These are phyloP conservation scores for Irineochytrium annulatum DNA, from an alignment of 192 early-diverging fungal species.

Conservation along the genomic window DNA sequence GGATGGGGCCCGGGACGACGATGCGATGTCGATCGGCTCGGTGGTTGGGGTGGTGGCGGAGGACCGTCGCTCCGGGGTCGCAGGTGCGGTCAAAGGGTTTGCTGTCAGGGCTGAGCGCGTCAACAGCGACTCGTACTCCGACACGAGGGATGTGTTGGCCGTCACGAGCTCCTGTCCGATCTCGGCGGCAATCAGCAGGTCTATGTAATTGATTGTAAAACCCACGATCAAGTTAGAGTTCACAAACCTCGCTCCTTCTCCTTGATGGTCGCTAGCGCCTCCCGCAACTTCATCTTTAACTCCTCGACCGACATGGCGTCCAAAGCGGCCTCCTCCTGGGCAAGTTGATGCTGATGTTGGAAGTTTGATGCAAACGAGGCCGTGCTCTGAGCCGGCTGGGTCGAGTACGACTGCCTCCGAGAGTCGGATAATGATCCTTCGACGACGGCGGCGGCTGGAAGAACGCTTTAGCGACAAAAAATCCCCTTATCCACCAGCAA, in stretches of 20 bases:
- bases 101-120: not conserved
- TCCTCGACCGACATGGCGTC: constrained; percentile 8
- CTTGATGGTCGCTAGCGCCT: constrained; percentile 12
- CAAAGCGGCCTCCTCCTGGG: not conserved
- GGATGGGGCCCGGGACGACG: constrained; percentile 5
- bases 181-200: constrained; percentile 29
- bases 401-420: no score
- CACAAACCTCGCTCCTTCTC: constrained; percentile 28
- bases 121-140: constrained; percentile 24
- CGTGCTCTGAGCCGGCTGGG: no score
- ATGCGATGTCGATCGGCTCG: not conserved
- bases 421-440: no score
- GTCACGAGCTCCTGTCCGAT: constrained; percentile 33
- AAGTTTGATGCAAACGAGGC: no score
- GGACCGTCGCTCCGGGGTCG: not conserved
- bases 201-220: constrained; percentile 3
- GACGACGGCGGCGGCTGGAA: no score
- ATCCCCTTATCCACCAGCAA: no score
- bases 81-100: not conserved
- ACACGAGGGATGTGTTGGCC: constrained; percentile 21
- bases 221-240: not conserved
- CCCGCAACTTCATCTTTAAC: constrained; percentile 9
- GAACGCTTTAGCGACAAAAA: no score
- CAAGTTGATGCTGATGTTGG: not conserved
- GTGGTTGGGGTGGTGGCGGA: not conserved